phyloP scores from a whole-genome alignment of 2,329 filamentous ascomycete genomes.

The Oidium heveae region DNA sequence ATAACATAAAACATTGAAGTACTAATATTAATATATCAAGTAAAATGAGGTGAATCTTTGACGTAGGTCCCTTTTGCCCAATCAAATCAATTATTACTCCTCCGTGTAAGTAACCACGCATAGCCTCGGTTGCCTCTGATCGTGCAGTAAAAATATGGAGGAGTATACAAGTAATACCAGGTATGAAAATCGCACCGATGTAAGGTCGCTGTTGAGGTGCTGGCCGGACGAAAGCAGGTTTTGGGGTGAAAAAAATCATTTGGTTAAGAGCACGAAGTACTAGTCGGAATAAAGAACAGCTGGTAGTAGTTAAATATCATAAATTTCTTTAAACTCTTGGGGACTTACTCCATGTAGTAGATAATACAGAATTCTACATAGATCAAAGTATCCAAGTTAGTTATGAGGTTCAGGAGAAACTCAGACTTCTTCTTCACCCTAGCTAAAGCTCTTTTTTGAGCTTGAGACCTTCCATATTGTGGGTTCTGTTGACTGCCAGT shows the following conservation, averaged over 20 bases:
- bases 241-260: conserved; percentile 36
- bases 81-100: conserved; percentile 43
- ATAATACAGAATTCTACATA: conserved; percentile 38
- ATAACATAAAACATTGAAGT: conserved; percentile 37
- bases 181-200: conserved; percentile 29
- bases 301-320: conserved; percentile 13
- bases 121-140: conserved; percentile 30
- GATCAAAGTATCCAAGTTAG: conserved; percentile 34
- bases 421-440: conserved; percentile 26
- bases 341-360: conserved; percentile 46
- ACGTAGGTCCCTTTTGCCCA: conserved; percentile 36
- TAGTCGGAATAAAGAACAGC: conserved; percentile 39
- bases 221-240: conserved; percentile 26
- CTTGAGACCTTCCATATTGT: conserved; percentile 5
- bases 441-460: conserved; percentile 14
- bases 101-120: conserved; percentile 40
- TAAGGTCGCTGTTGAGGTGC: conserved; percentile 29
- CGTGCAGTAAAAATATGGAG: conserved; percentile 30
- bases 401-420: conserved; percentile 33
- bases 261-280: conserved; percentile 32
- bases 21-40: conserved; percentile 29
- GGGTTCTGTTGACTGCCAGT: conserved; percentile 1
- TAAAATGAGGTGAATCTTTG: conserved; percentile 26
- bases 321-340: not conserved
- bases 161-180: conserved; percentile 34